Conservation (phyloP, 768 basidiomycete genomes). For the Suillus decipiens region DNA sequence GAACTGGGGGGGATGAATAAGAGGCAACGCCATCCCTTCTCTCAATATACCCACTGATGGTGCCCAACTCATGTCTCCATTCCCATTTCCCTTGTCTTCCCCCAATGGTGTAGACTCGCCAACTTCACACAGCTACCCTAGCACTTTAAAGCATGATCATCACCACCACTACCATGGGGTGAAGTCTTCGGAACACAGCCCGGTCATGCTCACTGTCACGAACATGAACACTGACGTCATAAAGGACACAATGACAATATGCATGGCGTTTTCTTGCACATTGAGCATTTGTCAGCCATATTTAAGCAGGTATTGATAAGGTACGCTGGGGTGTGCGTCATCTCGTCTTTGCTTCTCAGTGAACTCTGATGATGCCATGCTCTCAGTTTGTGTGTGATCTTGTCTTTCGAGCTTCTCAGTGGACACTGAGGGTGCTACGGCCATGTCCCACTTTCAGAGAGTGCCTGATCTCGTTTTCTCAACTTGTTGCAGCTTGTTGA, state of each 20-base stretch:
- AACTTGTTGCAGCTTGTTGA: too few species aligned
- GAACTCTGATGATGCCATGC: too few species aligned
- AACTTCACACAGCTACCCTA: conserved; percentile 64
- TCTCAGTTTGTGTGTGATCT: too few species aligned
- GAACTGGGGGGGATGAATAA: conserved; percentile 80
- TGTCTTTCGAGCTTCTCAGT: too few species aligned
- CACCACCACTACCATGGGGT: conserved; percentile 36
- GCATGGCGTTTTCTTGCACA: conserved; percentile 97
- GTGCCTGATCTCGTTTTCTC: too few species aligned
- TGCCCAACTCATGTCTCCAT: conserved; percentile 22
- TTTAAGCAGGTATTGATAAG: conserved; percentile 15
- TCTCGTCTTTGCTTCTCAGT: too few species aligned
- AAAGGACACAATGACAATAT: conserved; percentile 97
- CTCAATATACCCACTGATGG: conserved; percentile 37
- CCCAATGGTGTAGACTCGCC: conserved; percentile 44
- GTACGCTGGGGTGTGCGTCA: too few species aligned
- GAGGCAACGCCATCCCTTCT: conserved; percentile 76
- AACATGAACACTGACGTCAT: conserved; percentile 56
- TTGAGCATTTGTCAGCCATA: conserved; percentile 48
- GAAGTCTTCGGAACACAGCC: conserved; percentile 18
- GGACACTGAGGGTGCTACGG: too few species aligned
- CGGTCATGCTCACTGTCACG: conserved; percentile 50
- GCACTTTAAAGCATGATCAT: conserved; percentile 48
- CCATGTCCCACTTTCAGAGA: too few species aligned
- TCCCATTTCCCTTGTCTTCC: conserved; percentile 30